phyloP scores from a whole-genome alignment of 2,329 filamentous ascomycete species.

The Epichloe elymi region DNA sequence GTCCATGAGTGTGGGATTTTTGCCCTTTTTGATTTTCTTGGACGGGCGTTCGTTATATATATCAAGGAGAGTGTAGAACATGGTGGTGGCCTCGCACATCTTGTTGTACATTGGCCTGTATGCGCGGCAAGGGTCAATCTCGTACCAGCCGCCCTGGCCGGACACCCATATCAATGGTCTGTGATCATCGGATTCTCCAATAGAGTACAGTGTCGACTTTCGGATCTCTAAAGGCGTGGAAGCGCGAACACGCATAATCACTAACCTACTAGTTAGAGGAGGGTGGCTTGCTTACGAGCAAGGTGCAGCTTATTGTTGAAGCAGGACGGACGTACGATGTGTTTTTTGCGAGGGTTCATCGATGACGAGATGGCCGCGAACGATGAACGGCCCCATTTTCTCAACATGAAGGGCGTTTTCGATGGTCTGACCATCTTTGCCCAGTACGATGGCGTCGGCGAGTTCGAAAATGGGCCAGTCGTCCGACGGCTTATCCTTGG shows the following conservation, averaged over 20 bases:
- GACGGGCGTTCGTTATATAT: conserved; percentile 31
- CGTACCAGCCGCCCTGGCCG: conserved; percentile 50
- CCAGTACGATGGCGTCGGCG: conserved; percentile 45
- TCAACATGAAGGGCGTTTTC: conserved; percentile 50
- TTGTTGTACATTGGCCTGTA: conserved; percentile 44
- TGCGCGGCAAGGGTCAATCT: conserved; percentile 43
- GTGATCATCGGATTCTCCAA: conserved; percentile 36
- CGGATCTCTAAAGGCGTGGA: conserved; percentile 38
- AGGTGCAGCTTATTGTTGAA: not conserved
- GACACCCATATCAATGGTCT: conserved; percentile 50
- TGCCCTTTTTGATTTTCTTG: conserved; percentile 18
- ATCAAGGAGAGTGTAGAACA: conserved; percentile 51
- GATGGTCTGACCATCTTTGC: conserved; percentile 36
- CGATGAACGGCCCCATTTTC: conserved; percentile 44
- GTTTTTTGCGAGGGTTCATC: conserved; percentile 26
- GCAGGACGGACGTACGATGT: conserved; percentile 20
- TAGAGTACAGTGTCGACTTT: conserved; percentile 36
- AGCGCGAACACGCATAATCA: conserved; percentile 18
- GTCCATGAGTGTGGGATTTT: conserved; percentile 17
- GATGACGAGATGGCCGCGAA: conserved; percentile 46
- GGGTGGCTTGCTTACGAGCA: not conserved
- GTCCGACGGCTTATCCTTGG: conserved; percentile 23
- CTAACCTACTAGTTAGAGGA: conserved; percentile 9
- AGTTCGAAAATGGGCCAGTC: conserved; percentile 52
- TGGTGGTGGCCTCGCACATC: conserved; percentile 49